These are phyloP conservation scores for Grigorovia jiainica DNA, from an alignment of 805 yeast species.

Conservation along the genomic window DNA sequence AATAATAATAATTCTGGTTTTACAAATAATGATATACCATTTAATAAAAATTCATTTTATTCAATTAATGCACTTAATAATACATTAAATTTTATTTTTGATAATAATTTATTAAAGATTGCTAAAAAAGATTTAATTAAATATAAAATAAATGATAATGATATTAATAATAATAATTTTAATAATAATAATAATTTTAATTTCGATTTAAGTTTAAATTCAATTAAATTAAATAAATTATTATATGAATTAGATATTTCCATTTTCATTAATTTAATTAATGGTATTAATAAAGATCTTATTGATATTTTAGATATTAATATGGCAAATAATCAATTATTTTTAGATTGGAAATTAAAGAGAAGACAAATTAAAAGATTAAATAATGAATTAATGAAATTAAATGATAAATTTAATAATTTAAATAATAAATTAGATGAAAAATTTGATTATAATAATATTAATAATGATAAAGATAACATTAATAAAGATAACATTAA, in stretches of 20 bases:
- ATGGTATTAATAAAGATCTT: conserved; percentile 16
- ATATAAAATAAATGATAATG: conserved; percentile 7
- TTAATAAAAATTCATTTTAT: conserved; percentile 15
- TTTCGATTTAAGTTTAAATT: too few species aligned
- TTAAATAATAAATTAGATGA: neutral
- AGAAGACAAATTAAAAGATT: neutral
- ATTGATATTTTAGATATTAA: conserved; percentile 25
- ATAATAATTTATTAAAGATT: conserved; percentile 18
- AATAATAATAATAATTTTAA: too few species aligned
- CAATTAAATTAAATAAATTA: conserved; percentile 9
- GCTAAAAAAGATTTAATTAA: conserved; percentile 14
- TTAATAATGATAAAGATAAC: neutral
- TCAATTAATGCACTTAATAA: conserved; percentile 19
- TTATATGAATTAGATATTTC: conserved; percentile 21
- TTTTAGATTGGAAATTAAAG: neutral
- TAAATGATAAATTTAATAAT: neutral
- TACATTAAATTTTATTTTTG: conserved; percentile 14
- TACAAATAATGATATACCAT: neutral
- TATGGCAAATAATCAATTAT: conserved; percentile 23
- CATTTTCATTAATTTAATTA: conserved; percentile 15
- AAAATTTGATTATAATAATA: neutral
- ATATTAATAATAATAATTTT: neutral
- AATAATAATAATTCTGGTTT: neutral
- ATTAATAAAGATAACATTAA: neutral
- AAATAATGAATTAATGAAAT: neutral